These are phyloP conservation scores for Aspergillus sp. DNA, from an alignment of 2,329 filamentous ascomycete species.

Conservation along the genomic window DNA sequence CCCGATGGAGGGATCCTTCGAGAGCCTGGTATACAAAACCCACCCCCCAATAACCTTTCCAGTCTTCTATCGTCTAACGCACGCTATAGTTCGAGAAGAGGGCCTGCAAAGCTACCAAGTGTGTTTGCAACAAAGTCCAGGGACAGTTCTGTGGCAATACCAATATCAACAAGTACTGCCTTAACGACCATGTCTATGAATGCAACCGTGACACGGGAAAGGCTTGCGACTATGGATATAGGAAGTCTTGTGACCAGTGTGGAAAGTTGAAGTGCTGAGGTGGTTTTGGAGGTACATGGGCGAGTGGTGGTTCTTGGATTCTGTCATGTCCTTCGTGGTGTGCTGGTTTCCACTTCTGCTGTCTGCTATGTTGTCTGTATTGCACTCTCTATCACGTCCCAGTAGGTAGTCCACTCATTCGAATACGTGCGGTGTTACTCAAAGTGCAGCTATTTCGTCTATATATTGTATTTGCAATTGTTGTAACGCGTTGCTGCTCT, in stretches of 20 bases:
- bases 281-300: too few species aligned
- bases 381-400: too few species aligned
- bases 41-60: not conserved
- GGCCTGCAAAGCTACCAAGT: conserved; percentile 13
- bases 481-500: too few species aligned
- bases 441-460: too few species aligned
- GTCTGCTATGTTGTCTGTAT: too few species aligned
- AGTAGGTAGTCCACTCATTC: too few species aligned
- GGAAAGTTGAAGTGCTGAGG: conserved; percentile 14
- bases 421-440: too few species aligned
- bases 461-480: too few species aligned
- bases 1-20: not conserved
- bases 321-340: too few species aligned
- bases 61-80: not conserved
- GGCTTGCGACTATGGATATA: conserved; percentile 16
- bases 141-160: conserved; percentile 18
- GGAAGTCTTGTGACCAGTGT: conserved; percentile 12
- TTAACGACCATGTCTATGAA: conserved; percentile 16
- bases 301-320: too few species aligned
- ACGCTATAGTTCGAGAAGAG: conserved; percentile 9
- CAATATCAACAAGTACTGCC: conserved; percentile 12
- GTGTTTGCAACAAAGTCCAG: conserved; percentile 13
- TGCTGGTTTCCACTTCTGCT: too few species aligned
- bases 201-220: conserved; percentile 11
- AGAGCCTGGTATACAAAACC: not conserved